phyloP scores from a whole-genome alignment of 2,329 filamentous ascomycete genomes.

The Leptographium flavum region DNA sequence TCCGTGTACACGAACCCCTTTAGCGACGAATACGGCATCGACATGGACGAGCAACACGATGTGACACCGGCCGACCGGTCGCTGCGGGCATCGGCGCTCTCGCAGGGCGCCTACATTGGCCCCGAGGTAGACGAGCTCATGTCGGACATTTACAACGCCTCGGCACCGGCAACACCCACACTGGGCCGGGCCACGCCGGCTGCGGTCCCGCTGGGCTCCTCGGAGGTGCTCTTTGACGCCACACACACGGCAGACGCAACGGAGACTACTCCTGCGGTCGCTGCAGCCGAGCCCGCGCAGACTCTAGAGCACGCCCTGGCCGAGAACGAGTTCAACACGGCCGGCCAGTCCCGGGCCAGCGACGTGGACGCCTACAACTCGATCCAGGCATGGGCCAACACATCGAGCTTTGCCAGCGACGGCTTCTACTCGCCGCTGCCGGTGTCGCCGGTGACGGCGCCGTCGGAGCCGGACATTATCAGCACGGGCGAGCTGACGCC shows the following conservation, averaged over 20 bases:
- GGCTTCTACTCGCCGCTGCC: constrained; percentile 49
- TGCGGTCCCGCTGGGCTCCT: too few species aligned
- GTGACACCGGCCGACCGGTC: constrained; percentile 7
- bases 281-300: neutral
- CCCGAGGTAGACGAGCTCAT: constrained; percentile 31
- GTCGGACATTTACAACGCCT: constrained; percentile 30
- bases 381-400: constrained; percentile 51
- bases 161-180: constrained; percentile 23
- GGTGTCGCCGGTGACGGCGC: constrained; percentile 30
- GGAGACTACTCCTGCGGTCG: neutral
- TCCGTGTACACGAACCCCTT: constrained; percentile 45
- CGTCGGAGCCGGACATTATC: constrained; percentile 37
- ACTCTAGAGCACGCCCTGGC: constrained; percentile 24
- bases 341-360: constrained; percentile 24
- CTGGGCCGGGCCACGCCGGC: constrained; percentile 1
- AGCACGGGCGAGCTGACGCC: constrained; percentile 43
- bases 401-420: constrained; percentile 26
- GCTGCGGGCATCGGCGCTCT: neutral
- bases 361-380: constrained; percentile 42
- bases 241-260: neutral
- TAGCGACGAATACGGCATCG: constrained; percentile 40
- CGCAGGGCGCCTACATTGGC: constrained; percentile 24
- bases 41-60: constrained; percentile 27
- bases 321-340: constrained; percentile 34
- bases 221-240: constrained; percentile 12